Conservation (phyloP, 2,329 filamentous ascomycete species). For the Zymoseptoria crescenta region DNA sequence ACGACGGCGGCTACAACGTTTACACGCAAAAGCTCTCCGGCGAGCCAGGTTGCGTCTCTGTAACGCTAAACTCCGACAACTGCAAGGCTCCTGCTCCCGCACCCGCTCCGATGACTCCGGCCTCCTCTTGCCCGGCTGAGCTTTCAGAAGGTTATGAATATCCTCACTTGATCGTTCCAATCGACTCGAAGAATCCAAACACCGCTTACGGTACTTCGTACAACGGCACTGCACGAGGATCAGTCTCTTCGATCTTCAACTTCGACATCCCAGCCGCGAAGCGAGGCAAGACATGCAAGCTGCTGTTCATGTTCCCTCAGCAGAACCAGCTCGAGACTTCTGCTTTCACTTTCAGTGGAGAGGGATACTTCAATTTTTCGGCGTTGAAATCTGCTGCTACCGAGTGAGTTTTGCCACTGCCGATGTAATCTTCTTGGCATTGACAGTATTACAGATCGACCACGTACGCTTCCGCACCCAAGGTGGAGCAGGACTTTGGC, state of each 20-base stretch:
- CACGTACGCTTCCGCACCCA: constrained; percentile 40
- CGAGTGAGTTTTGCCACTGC: constrained; percentile 7
- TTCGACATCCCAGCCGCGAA: constrained; percentile 55
- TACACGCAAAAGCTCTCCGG: constrained; percentile 38
- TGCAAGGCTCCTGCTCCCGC: constrained; percentile 7
- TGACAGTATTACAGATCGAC: constrained; percentile 30
- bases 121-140: constrained; percentile 21
- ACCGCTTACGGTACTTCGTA: constrained; percentile 47
- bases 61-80: constrained; percentile 33
- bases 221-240: constrained; percentile 49
- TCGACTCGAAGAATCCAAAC: constrained; percentile 49
- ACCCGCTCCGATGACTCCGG: constrained; percentile 4
- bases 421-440: not conserved
- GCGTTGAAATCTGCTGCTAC: constrained; percentile 42
- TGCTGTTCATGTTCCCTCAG: constrained; percentile 58
- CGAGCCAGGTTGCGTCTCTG: constrained; percentile 43
- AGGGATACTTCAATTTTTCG: constrained; percentile 16
- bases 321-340: constrained; percentile 53
- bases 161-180: constrained; percentile 56
- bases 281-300: constrained; percentile 51
- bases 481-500: constrained; percentile 7
- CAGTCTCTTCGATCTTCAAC: constrained; percentile 56
- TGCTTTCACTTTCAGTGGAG: constrained; percentile 41
- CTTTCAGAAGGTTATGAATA: constrained; percentile 34
- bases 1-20: constrained; percentile 48